Evolutionary conservation across 495 filamentous ascomycete genomes (phyloP), one percentile per base, ranked within the genome.

Genomic region (Neurospora sp.): DNA sequence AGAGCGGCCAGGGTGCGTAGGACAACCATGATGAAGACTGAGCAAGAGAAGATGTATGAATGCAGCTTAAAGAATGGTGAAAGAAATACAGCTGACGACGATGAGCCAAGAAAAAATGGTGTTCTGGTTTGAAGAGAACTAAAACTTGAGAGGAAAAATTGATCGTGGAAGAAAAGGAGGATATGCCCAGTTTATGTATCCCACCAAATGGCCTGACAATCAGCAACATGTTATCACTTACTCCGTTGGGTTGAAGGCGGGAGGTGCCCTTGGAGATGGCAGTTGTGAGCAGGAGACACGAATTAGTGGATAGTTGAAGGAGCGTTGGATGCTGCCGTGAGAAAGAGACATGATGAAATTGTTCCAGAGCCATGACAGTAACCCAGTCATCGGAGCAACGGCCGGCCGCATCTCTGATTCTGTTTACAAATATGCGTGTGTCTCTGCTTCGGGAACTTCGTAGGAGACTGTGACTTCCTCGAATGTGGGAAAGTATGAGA

Each of bases 1-100:
- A 83, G 75, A 40, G 77, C 76, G 27, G 74, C 20, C 10, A 84
- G 68, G 68, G 71, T 76, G 73, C 78, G 76, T 16, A 76, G 77
- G 27, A 79, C 42, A 79, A 84, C 83, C 40, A 76, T 83, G 37
- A 14, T 69, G 70, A 73, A 70, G 38, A 65, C 37, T 45, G 40
- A 53, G 22, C 70, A 38, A 73, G 16, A 20, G 16, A 20, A 69
- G 20, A 31, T 39, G 27, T 37, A 71, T n/a, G 18, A n/a, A 16
- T 35, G 7, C 27, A 65, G 6, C 6, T 35, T 16, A 65, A 35
- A 65, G 27, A 35, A 65, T 65, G 53, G 14, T 65, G 12, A 37
- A 18, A 35, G 53, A 14, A 9, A 65, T 61, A 35, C 12, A 35
- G 27, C 27, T 16, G 20, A 8, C 3, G 6, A 61, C 27, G 22